Percentiles rank a stretch among this genome's conserved stretches.
Evolutionary conservation across 495 filamentous ascomycete species (phyloP).

Genomic region (Penicillium coffeae): DNA sequence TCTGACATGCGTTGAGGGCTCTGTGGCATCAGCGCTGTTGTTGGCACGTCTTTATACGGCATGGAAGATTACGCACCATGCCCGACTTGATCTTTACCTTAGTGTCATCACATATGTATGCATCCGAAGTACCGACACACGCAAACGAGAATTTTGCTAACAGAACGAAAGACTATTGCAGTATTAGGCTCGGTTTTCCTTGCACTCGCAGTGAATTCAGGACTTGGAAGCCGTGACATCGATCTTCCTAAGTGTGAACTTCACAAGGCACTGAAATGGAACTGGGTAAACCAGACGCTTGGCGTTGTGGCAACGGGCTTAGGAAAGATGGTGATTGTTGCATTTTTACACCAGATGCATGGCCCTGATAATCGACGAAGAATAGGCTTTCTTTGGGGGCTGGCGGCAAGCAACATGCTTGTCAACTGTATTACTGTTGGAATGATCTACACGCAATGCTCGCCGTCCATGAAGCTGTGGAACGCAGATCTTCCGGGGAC

Average conservation of each 20-base stretch:
- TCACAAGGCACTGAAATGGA: conserved; percentile 22
- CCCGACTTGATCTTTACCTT: conserved; percentile 9
- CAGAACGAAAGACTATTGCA: conserved; percentile 3
- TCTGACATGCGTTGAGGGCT: conserved; percentile 6
- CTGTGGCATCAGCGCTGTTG: conserved; percentile 5
- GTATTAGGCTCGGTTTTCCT: conserved; percentile 14
- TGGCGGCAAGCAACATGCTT: conserved; percentile 7
- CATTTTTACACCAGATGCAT: conserved; percentile 15
- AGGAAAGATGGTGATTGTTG: conserved; percentile 12
- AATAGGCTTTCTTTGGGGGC: conserved; percentile 6
- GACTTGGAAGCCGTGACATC: conserved; percentile 25
- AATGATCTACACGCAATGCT: conserved; percentile 11
- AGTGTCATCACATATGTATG: conserved; percentile 13
- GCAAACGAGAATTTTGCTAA: background rate
- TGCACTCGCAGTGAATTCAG: conserved; percentile 18
- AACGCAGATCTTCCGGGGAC: background rate
- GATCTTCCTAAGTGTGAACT: conserved; percentile 13
- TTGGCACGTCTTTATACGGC: conserved; percentile 12
- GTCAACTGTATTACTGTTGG: conserved; percentile 12
- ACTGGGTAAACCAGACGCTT: conserved; percentile 31
- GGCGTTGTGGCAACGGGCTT: conserved; percentile 13
- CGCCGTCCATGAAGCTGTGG: conserved; percentile 9
- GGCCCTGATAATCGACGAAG: conserved; percentile 9
- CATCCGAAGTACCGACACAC: background rate
- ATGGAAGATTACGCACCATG: conserved; percentile 14